Base-by-base conservation (phyloP, 78 protist species). In the Dictyostelium capitatum region DNA sequence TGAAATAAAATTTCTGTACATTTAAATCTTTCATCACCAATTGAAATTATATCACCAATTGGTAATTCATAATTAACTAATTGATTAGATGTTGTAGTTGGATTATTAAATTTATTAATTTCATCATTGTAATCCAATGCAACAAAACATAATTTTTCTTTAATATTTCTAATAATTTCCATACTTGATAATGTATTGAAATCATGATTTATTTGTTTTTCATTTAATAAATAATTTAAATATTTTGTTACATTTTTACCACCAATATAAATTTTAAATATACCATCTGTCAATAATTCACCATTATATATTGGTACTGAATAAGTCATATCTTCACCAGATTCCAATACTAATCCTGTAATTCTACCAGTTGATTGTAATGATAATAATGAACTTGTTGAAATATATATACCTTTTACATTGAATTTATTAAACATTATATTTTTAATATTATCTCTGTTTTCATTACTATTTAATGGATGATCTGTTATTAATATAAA, bases 241-340 rank as follows among this genome's bases (percentile, higher is more conserved):
- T 92, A 90, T 78, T 97, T 97, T n/a, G 99, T 98, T 20, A 98
- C 80, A 41, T 96, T 99, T 64, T 96, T 94, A 15, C 99, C 99
- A 65, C 98, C 99, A 25, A 98, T 54, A 67, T 97, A 97, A 37
- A 97, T 83, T 23, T 97, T 97, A n/a, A 62, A 89, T 78, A 98
- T 93, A 84, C 97, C 96, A 97, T 50, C 96, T 77, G 92, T 96
- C 96, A 56, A 98, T 47, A 65, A 51, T 28, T 85, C 50, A 28
- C 91, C 91, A 48, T 85, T 72, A 59, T 73, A 85, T 37, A 85
- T 85, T 43, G 91, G 81, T 3, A 50, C 15, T 14, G 15, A 32
- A 51, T 79, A 48, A 6, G 83, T 54, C 14, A 79, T 70, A 20
- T 80, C 83, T 4, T 51, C 10, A 51, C 56, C 56, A 51, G n/a